Percentiles rank a stretch among this genome's conserved stretches.
Evolutionary conservation across 2,329 filamentous ascomycete genomes (phyloP).

Genomic region (Penicillium sp.): DNA sequence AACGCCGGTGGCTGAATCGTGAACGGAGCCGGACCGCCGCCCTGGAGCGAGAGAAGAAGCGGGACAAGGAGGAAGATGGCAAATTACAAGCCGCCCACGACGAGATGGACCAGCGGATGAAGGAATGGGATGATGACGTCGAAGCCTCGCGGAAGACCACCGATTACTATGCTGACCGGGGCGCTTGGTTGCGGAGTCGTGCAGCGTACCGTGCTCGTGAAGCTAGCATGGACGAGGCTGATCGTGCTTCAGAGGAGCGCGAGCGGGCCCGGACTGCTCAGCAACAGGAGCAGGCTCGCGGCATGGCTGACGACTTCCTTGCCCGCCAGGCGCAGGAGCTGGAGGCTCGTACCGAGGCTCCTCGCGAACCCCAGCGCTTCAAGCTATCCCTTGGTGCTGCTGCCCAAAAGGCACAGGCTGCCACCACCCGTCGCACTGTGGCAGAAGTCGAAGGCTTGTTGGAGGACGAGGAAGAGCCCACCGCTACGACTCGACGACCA

Average conservation of each 20-base stretch:
- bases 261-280: slow-evolving; percentile 65
- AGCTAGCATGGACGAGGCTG: slow-evolving; percentile 69
- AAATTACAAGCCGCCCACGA: slow-evolving; percentile 59
- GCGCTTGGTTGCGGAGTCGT: slow-evolving; percentile 77
- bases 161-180: slow-evolving; percentile 81
- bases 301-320: slow-evolving; percentile 86
- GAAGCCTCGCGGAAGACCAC: slow-evolving; percentile 67
- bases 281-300: slow-evolving; percentile 70
- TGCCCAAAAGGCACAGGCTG: slow-evolving; percentile 63
- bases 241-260: slow-evolving; percentile 70
- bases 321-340: slow-evolving; percentile 76
- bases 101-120: slow-evolving; percentile 64
- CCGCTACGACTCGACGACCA: slow-evolving; percentile 62
- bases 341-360: slow-evolving; percentile 42
- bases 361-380: slow-evolving; percentile 64
- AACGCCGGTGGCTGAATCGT: slow-evolving; percentile 83
- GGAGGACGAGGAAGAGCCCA: slow-evolving; percentile 87
- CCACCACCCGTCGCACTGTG: slow-evolving; percentile 65
- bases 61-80: slow-evolving; percentile 68
- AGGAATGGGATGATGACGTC: slow-evolving; percentile 84
- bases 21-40: slow-evolving; percentile 79
- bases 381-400: slow-evolving; percentile 89
- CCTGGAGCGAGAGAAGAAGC: slow-evolving; percentile 73
- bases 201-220: slow-evolving; percentile 68
- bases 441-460: slow-evolving; percentile 91